Conservation (phyloP, 148 eudicot species). For the Camellia lanceoleosa region DNA sequence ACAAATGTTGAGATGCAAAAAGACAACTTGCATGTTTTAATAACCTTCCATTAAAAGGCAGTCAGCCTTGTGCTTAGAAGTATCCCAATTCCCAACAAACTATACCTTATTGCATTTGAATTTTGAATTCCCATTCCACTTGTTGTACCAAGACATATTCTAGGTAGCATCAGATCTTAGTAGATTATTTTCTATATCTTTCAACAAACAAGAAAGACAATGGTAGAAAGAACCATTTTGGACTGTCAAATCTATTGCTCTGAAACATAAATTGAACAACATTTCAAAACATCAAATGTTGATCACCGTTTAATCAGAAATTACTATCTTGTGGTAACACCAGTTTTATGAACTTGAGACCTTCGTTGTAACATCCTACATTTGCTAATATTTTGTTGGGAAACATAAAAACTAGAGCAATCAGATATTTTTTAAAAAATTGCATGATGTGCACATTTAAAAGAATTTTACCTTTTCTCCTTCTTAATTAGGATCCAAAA, state of each 20-base stretch:
- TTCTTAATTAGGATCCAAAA: slow-evolving; percentile 83
- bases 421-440: not conserved
- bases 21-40: too few relatives aligned
- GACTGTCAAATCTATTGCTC: not conserved
- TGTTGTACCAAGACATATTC: not conserved
- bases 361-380: not conserved
- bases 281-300: not conserved
- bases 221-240: not conserved
- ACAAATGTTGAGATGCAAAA: too few relatives aligned
- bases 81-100: too few relatives aligned
- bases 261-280: not conserved
- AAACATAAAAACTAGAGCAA: not conserved
- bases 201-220: not conserved
- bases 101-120: not conserved
- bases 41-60: too few relatives aligned
- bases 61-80: too few relatives aligned
- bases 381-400: not conserved
- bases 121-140: not conserved
- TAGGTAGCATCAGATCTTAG: not conserved
- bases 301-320: not conserved
- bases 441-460: not conserved
- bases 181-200: not conserved
- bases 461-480: slow-evolving; percentile 81
- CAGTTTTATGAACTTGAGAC: not conserved
- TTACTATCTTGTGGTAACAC: not conserved